Conservation (phyloP, 768 basidiomycete genomes). For the Pisolithus tinctorius region DNA sequence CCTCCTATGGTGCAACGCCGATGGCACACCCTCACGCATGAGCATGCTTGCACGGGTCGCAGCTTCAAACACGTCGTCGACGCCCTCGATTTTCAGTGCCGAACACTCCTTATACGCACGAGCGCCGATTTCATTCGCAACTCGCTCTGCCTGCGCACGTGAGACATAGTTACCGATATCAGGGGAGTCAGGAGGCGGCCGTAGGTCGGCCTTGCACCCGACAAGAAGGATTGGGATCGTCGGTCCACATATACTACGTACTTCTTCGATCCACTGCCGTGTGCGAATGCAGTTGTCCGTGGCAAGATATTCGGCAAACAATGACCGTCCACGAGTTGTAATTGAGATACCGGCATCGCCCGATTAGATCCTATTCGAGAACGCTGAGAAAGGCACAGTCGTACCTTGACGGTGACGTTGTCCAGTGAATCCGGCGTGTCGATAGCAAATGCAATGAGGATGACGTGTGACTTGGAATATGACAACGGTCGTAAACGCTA, state of each 20-base stretch:
- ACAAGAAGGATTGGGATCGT: slow-evolving; percentile 92
- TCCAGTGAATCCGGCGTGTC: slow-evolving; percentile 96
- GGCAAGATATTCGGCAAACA: slow-evolving; percentile 6
- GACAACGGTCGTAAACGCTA: slow-evolving; percentile 93
- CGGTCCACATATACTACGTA: slow-evolving; percentile 90
- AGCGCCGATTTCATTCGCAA: slow-evolving; percentile 81
- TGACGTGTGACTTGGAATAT: slow-evolving; percentile 97
- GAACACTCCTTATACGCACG: slow-evolving; percentile 94
- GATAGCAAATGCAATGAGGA: slow-evolving; percentile 94
- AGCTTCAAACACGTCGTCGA: slow-evolving; percentile 96
- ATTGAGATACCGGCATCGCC: neutral
- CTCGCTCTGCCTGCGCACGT: slow-evolving; percentile 74
- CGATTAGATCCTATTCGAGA: neutral
- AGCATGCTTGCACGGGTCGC: slow-evolving; percentile 96
- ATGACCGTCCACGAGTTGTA: neutral
- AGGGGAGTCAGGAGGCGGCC: slow-evolving; percentile 48
- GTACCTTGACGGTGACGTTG: slow-evolving; percentile 88
- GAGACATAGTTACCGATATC: slow-evolving; percentile 56
- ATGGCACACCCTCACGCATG: slow-evolving; percentile 77
- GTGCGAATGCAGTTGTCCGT: slow-evolving; percentile 2
- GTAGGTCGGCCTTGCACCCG: slow-evolving; percentile 92
- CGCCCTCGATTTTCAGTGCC: slow-evolving; percentile 83
- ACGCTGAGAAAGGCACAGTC: slow-evolving; percentile 6
- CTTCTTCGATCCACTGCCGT: slow-evolving; percentile 94
- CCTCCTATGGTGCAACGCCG: slow-evolving; percentile 46